Evolutionary conservation across 2,329 filamentous ascomycete species (phyloP), one percentile per base, ranked within the genome.

Genomic region (Cladophialophora immunda): DNA sequence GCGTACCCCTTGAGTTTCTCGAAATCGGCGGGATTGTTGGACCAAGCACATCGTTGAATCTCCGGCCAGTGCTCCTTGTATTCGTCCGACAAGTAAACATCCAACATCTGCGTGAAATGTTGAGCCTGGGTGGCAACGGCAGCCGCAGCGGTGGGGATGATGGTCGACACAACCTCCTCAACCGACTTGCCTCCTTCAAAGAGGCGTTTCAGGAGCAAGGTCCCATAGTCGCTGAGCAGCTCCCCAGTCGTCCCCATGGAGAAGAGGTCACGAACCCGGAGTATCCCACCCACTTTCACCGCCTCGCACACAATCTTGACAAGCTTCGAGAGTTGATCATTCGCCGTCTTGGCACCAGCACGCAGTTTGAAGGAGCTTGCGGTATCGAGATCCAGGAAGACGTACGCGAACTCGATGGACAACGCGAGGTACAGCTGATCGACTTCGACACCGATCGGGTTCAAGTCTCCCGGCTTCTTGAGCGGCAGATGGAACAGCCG

Each of bases 81-180:
- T 22, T 81, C 80, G n/a, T 79, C 76, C 3, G 80, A 80, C 54
- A 88, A 79, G 74, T 86, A 87, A 73, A 83, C 86, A 71, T 88
- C 86, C 57, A 89, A 74, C 29, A 81, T 84, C 69, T 88, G 86
- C 0, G 79, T 83, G 71, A 88, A 87, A 25, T 87, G 81, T 66
- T 87, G 85, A 7, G 83, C 85, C 72, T 88, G 86, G 64, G 86
- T 87, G 2, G 83, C 79, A 3, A 86, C 84, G 77, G 85, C 84
- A 41, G 84, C 84, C 29, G 83, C 85, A 0, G 84, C 84, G 0
- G 86, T 87, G 34, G 85, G 85, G 50, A 89, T 79, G 62, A 88
- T 83, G 47, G 83, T 83, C 82, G 83, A 86, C 32, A 87, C 85
- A 29, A 87, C 78, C 22, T 85, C 80, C 29, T 84, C 77, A 5